Base-by-base conservation (phyloP, 2,329 filamentous ascomycete genomes). In the Trichophaea hybrida region DNA sequence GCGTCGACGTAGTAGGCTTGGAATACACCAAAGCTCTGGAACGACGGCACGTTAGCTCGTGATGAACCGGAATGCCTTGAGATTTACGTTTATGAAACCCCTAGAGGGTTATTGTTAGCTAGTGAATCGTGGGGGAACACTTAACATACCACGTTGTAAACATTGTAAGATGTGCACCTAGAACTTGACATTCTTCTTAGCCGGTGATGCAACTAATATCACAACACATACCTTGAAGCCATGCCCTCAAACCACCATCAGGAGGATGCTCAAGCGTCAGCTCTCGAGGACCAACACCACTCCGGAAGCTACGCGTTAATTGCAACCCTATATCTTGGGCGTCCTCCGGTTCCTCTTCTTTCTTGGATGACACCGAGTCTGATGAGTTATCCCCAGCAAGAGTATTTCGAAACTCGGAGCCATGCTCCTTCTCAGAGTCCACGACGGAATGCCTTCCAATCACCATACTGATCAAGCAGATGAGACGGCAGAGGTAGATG, bases 1-100 rank as follows among this genome's bases (percentile, higher is more conserved):
- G 66, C 57, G 4, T 67, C 67, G 2, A 70, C 68, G 61, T 77
- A 76, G 66, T 75, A 75, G 12, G 70, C 68, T 68, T 77, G 74
- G 61, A 75, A 77, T 32, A 75, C 68, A 7, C 74, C 74, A 57
- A 73, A 75, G 5, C 70, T 71, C 57, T 64, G 24, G 40, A 32
- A 6, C 2, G 8, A 1, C 1, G 46, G 24, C 24, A 44, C 13
- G 54, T 55, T 51, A 54, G 31, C 49, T 38, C 48, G 5, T 13
- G 24, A 6, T n/a, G n/a, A 51, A 10, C 15, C 2, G 32, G 50
- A 13, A 17, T 37, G 12, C 8, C 1, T 13, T 13, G 40, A 32
- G 40, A 59, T 59, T 31, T 64, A 68, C 67, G 57, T 72, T 73
- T 59, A 72, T 70, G 55, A 71, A 69, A 2, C 71, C 71, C 24